A percentile compares a stretch with the other conserved stretches of the same genome.
phyloP scores from a whole-genome alignment of 2,329 filamentous ascomycete species.

The Colletotrichum tofieldiae region DNA sequence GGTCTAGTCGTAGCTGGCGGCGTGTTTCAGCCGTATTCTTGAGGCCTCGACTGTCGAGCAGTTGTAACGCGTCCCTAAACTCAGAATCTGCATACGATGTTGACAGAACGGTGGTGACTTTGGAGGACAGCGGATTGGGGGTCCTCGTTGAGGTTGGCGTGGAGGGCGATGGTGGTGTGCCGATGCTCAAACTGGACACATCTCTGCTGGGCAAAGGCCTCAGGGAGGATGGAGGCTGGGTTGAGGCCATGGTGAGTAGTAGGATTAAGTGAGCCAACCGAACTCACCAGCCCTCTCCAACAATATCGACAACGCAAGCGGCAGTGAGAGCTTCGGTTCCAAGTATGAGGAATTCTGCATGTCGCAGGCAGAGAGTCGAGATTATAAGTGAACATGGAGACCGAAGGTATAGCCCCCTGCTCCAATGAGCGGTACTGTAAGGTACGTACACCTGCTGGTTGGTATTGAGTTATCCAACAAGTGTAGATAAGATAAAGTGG shows the following conservation, averaged over 20 bases:
- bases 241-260: slow-evolving; percentile 12
- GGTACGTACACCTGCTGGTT: neutral
- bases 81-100: slow-evolving; percentile 94
- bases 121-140: slow-evolving; percentile 81
- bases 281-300: neutral
- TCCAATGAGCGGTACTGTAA: neutral
- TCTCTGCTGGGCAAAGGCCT: slow-evolving; percentile 35
- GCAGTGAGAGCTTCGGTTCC: neutral
- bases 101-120: slow-evolving; percentile 88
- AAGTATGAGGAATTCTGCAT: neutral
- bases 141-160: slow-evolving; percentile 56
- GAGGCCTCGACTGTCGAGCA: slow-evolving; percentile 81
- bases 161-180: slow-evolving; percentile 43
- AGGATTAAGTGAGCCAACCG: neutral
- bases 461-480: neutral
- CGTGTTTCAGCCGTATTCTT: slow-evolving; percentile 84
- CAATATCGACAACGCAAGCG: neutral
- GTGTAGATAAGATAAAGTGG: neutral
- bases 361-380: neutral
- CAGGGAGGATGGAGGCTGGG: slow-evolving; percentile 12
- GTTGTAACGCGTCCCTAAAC: slow-evolving; percentile 86
- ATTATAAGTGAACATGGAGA: neutral
- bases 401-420: neutral
- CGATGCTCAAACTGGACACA: slow-evolving; percentile 31
- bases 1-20: slow-evolving; percentile 83